A percentile compares a stretch with the other conserved stretches of the same genome.
Evolutionary conservation across 495 filamentous ascomycete genomes (phyloP).

Genomic region (Podospora conica): DNA sequence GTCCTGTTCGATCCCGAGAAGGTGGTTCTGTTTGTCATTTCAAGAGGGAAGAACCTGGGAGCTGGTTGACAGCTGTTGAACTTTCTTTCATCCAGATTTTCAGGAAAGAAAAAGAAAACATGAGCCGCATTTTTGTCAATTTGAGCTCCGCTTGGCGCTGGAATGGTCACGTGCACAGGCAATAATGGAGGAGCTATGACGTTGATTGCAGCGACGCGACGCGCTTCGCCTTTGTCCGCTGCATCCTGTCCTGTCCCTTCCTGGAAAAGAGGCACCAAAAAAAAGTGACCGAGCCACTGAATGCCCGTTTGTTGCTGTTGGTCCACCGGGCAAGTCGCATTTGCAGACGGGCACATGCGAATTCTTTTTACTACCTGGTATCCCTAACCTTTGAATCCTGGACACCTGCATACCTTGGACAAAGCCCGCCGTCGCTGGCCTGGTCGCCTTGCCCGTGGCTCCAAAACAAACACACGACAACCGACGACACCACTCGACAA

Average conservation of each 20-base stretch:
- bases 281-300: neutral
- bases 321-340: neutral
- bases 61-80: neutral
- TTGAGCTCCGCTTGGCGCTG: neutral
- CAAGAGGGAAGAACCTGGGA: neutral
- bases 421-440: neutral
- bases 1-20: neutral
- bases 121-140: no score
- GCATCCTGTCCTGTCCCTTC: neutral
- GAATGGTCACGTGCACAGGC: constrained; percentile 10
- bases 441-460: neutral
- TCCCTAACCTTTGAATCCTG: constrained; percentile 2
- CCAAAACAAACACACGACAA: neutral
- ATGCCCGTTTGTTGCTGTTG: neutral
- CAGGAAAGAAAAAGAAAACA: neutral
- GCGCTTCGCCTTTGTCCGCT: constrained; percentile 16
- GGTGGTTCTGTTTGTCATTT: neutral
- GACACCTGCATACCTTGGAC: neutral
- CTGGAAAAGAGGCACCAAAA: constrained; percentile 3
- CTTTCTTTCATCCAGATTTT: no score
- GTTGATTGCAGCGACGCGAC: constrained; percentile 21
- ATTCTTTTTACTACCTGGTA: neutral
- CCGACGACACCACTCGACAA: neutral
- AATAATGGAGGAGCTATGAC: constrained; percentile 16
- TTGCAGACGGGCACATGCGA: neutral